Base-by-base conservation (phyloP, 495 filamentous ascomycete genomes). In the Evernia prunastri region DNA sequence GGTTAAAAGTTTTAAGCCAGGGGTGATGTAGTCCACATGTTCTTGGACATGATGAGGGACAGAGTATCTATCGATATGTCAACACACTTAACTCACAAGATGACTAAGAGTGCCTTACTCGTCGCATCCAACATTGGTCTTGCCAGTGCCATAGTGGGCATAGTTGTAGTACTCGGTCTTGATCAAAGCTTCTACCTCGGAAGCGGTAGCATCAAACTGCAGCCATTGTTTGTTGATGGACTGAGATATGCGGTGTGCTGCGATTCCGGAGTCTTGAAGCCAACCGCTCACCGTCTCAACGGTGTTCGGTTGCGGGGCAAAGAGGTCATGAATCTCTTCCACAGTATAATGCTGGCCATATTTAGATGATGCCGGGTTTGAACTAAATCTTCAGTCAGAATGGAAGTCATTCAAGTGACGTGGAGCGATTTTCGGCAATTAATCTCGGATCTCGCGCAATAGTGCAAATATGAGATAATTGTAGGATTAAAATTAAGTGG, bases 11-110 rank as follows among this genome's bases (percentile, higher is more conserved):
- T 71, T 63, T 13, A 80, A 68, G 49, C 75, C 75, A 12, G 83
- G 82, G 0, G 78, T 86, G 51, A 86, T 81, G 64, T 82, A 86
- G 70, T 87, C 85, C 43, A 86, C 72, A 60, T 86, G 79, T 17
- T 71, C 62, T 42, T 74, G 76, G 31, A 86, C 64, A 36, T 81
- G 71, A 18, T 76, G 69, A 0, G 85, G 84, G 13, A 86, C 69
- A 54, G 82, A 78, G 57, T 86, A 86, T 39, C 61, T 63, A 47
- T 39, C 2, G 1, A 13, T 15, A 58, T 9, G 33, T 39, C 54
- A 47, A 43, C 25, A 20, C 8, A 45, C 0, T n/a, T 9, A 45
- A n/a, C 11, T 58, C 29, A 2, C 13, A 0, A 47, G 40, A 13
- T 12, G 27, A 13, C 10, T n/a, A 18, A 20, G 10, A 33, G 7